Evolutionary conservation across 140 eudicot genomes (phyloP).

Genomic region (Oenanthe javanica): DNA sequence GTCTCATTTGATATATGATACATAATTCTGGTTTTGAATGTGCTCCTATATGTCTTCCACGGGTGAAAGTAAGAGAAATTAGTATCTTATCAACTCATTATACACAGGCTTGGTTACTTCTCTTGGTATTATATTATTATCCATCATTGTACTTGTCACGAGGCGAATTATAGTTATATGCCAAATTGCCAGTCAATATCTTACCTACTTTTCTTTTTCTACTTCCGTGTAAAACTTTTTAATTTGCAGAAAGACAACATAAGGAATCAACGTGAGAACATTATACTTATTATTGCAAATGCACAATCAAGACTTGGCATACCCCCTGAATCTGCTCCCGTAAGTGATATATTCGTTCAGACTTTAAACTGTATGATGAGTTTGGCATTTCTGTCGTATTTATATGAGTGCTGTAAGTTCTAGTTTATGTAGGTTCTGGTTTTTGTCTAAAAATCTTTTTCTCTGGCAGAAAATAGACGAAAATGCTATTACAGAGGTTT

Average conservation of each 20-base stretch:
- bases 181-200: neutral
- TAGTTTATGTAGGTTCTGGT: neutral
- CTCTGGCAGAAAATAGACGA: constrained; percentile 75
- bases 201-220: neutral
- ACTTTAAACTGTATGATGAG: no score
- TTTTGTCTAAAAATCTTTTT: constrained; percentile 9
- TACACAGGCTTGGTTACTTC: neutral
- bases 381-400: neutral
- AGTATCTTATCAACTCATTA: neutral
- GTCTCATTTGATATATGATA: neutral
- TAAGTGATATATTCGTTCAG: constrained; percentile 36
- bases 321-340: constrained; percentile 76
- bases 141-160: neutral
- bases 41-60: neutral
- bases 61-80: neutral
- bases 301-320: constrained; percentile 88
- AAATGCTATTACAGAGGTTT: constrained; percentile 74
- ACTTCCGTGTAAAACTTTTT: neutral
- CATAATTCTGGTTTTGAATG: neutral
- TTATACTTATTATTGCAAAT: constrained; percentile 72
- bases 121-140: neutral
- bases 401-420: neutral
- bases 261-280: constrained; percentile 93
- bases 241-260: constrained; percentile 84
- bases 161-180: neutral